Conservation (phyloP, 192 early-diverging fungal species). For the Thoreauomyces humboldtii region DNA sequence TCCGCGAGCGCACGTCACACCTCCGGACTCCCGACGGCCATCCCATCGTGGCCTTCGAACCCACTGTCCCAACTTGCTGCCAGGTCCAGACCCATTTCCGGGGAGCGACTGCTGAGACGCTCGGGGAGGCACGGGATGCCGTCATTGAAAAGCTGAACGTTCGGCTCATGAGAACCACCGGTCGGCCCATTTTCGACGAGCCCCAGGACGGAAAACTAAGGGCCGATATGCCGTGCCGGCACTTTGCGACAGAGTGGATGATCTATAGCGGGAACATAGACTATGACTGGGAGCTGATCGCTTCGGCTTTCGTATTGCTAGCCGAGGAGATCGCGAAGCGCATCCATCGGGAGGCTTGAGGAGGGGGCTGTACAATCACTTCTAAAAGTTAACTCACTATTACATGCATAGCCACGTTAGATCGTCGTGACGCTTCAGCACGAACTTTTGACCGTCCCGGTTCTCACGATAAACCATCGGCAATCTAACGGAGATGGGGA, state of each 20-base stretch:
- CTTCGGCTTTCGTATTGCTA: neutral
- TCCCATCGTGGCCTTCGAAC: neutral
- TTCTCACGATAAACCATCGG: no score
- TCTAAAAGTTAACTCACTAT: no score
- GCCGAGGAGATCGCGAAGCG: neutral
- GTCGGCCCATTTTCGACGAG: no score
- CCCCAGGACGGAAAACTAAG: neutral
- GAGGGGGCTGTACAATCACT: no score
- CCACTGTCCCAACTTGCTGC: neutral
- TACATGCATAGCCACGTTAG: no score
- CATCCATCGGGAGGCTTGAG: no score
- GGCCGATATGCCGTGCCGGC: neutral
- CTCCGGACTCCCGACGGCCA: neutral
- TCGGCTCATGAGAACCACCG: no score
- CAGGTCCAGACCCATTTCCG: neutral
- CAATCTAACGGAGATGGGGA: no score
- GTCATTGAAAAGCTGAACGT: neutral
- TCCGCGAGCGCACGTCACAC: neutral
- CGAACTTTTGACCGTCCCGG: no score
- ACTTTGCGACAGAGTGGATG: neutral
- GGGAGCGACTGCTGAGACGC: neutral
- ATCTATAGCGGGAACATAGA: neutral
- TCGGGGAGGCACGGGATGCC: neutral
- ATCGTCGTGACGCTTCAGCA: no score
- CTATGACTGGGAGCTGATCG: neutral